Percentiles rank a stretch among this genome's conserved stretches.
phyloP scores from a whole-genome alignment of 2,329 filamentous ascomycete genomes.

The Tolypocladium sp. region DNA sequence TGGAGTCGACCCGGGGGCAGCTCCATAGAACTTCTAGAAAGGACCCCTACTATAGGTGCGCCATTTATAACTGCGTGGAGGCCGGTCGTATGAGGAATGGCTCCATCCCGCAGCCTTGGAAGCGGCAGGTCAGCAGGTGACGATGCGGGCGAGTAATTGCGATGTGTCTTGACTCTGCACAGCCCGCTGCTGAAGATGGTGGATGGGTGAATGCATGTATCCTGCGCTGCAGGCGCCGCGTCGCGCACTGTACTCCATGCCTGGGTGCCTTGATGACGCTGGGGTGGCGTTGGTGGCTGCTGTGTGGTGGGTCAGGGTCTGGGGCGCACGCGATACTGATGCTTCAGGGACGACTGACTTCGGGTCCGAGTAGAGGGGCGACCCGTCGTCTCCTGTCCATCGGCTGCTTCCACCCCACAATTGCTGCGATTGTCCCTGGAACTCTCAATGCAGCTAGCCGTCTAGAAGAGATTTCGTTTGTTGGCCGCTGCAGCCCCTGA shows the following conservation, averaged over 20 bases:
- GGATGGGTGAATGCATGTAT: not conserved
- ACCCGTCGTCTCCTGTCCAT: not conserved
- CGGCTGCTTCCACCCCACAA: not conserved
- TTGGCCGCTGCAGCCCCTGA: not conserved
- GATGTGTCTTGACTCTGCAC: not conserved
- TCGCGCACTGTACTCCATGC: not conserved
- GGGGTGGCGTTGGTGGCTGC: not conserved
- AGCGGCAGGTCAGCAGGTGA: not conserved
- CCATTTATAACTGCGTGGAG: not conserved
- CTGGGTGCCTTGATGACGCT: not conserved
- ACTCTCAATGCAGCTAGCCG: not conserved
- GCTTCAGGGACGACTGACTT: too few species aligned
- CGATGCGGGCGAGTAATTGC: not conserved
- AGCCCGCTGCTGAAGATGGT: not conserved
- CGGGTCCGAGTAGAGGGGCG: too few species aligned
- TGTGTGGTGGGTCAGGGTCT: not conserved
- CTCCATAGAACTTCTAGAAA: not conserved
- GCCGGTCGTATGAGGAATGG: not conserved
- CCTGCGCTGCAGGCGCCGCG: not conserved
- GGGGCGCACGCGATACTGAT: not conserved
- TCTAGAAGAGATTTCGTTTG: not conserved
- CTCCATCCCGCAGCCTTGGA: not conserved
- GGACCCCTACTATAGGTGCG: not conserved
- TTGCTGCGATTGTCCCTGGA: not conserved
- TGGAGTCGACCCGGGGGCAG: not conserved